These are phyloP conservation scores for Coix lacrymajobi DNA, from an alignment of 176 grass and related monocot genomes.

Conservation along the genomic window DNA sequence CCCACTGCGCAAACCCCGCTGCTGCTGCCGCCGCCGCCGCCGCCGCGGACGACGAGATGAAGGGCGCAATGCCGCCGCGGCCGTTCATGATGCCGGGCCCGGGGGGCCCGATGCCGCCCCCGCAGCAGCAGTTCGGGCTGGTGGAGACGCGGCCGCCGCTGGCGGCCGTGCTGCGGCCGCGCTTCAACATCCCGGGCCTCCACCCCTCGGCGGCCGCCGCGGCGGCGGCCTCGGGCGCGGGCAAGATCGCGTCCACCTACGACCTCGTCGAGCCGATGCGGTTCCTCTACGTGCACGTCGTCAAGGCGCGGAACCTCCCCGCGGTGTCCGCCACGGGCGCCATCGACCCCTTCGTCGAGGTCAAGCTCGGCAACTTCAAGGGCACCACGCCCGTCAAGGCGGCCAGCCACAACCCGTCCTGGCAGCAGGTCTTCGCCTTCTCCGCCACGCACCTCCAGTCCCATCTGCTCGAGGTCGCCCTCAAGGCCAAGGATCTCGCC, in stretches of 20 bases:
- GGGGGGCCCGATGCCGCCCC: slow-evolving; percentile 32
- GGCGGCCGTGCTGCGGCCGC: slow-evolving; percentile 50
- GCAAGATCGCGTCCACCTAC: slow-evolving; percentile 90
- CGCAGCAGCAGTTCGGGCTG: slow-evolving; percentile 67
- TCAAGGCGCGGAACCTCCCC: slow-evolving; percentile 87
- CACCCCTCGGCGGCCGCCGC: slow-evolving; percentile 28
- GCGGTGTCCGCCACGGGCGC: slow-evolving; percentile 51
- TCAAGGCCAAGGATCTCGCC: slow-evolving; percentile 71
- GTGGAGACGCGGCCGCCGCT: slow-evolving; percentile 80
- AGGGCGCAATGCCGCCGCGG: slow-evolving; percentile 47
- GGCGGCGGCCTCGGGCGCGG: neutral
- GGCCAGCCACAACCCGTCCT: slow-evolving; percentile 48
- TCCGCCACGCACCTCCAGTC: slow-evolving; percentile 62
- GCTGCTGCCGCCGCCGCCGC: slow-evolving; percentile 11
- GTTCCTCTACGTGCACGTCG: slow-evolving; percentile 86
- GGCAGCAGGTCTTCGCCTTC: slow-evolving; percentile 94
- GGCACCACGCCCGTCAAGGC: slow-evolving; percentile 39
- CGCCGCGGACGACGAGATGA: slow-evolving; percentile 30
- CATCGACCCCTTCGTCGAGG: slow-evolving; percentile 84
- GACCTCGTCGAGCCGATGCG: slow-evolving; percentile 90
- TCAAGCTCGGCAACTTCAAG: slow-evolving; percentile 94
- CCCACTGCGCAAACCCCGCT: neutral
- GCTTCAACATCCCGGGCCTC: slow-evolving; percentile 59
- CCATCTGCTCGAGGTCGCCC: slow-evolving; percentile 60
- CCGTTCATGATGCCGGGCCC: slow-evolving; percentile 39